These are phyloP conservation scores for Leishmania guyanensis DNA, from an alignment of 208 protist species.

Conservation along the genomic window DNA sequence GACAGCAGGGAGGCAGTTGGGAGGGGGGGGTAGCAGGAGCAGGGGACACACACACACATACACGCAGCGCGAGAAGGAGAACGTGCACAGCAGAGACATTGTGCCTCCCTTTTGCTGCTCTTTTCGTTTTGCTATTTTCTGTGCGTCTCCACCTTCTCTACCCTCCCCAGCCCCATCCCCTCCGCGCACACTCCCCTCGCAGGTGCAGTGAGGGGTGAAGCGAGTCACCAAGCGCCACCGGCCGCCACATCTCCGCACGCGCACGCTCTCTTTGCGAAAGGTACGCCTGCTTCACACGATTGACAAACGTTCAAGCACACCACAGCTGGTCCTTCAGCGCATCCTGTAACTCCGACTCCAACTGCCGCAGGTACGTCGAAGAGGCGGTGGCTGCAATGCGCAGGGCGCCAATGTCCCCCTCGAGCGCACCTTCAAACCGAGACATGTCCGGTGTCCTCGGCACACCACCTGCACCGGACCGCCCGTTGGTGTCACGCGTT, in stretches of 20 bases:
- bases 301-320: not conserved
- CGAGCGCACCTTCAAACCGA: not conserved
- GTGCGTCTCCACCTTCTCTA: not conserved
- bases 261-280: not conserved
- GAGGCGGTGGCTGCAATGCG: conserved; percentile 23
- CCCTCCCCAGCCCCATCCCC: not conserved
- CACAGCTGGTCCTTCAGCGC: conserved; percentile 26
- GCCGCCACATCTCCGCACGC: not conserved
- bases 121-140: not conserved
- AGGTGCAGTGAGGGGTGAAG: not conserved
- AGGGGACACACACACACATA: conserved; percentile 3
- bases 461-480: not conserved
- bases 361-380: conserved; percentile 23
- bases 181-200: not conserved
- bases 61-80: not conserved
- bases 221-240: not conserved
- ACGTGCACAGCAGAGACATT: not conserved
- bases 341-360: conserved; percentile 40
- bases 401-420: not conserved
- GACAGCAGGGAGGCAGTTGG: not conserved
- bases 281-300: not conserved
- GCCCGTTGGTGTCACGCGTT: not conserved
- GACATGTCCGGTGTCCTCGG: not conserved
- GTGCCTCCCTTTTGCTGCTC: not conserved
- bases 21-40: not conserved